Percentiles rank a stretch among this genome's conserved stretches.
Conservation (phyloP, 331 rosid genomes). For the Stylosanthes scabra region DNA sequence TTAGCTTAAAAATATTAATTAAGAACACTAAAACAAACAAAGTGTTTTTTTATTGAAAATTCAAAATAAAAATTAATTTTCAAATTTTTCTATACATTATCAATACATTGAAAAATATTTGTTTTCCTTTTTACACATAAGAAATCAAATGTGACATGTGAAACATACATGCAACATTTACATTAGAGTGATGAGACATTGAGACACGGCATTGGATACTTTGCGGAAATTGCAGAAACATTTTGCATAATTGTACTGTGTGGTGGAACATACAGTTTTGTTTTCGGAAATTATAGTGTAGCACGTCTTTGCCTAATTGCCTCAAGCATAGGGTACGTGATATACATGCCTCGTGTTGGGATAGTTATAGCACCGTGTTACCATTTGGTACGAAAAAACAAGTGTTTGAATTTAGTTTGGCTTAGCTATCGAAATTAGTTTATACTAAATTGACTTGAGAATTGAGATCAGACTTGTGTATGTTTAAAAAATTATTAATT, state of each 20-base stretch:
- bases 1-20: too few species aligned
- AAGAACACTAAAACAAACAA: too few species aligned
- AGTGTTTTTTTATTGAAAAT: too few species aligned
- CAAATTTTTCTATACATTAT: too few species aligned
- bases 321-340: background rate
- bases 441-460: background rate
- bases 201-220: background rate
- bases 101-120: too few species aligned
- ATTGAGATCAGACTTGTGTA: too few species aligned
- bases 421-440: too few species aligned
- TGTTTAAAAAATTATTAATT: too few species aligned
- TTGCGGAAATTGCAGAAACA: background rate
- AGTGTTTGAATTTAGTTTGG: background rate
- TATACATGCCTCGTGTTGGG: background rate
- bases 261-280: background rate
- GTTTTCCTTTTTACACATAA: too few species aligned
- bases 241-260: too few species aligned
- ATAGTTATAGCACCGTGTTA: background rate
- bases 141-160: background rate
- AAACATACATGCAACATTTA: background rate
- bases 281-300: background rate
- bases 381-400: background rate
- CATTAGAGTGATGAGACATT: background rate
- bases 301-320: background rate
- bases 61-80: too few species aligned